A percentile compares a stretch with the other conserved stretches of the same genome.
Conservation (phyloP, 1,284 basidiomycete species). For the Irpex sp. region DNA sequence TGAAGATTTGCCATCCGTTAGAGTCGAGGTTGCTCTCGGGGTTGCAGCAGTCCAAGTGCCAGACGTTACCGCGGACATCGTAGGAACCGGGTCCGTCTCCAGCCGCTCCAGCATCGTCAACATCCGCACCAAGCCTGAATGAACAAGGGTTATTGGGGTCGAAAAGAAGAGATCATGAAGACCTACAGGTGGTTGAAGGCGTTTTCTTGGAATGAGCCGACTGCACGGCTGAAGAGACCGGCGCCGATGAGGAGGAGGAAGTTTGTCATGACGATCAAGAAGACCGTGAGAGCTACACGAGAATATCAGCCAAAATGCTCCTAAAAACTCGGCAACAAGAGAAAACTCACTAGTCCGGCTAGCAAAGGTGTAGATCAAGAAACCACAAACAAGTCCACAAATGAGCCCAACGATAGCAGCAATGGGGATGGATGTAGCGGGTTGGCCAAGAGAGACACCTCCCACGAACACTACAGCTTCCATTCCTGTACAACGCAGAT, state of each 20-base stretch:
- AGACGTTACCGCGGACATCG: constrained; percentile 77
- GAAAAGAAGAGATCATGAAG: background rate
- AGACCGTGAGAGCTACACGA: constrained; percentile 62
- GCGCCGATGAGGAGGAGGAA: constrained; percentile 89
- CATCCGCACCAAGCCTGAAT: constrained; percentile 64
- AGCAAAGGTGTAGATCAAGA: constrained; percentile 73
- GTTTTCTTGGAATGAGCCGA: constrained; percentile 70
- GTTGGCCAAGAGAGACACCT: constrained; percentile 82
- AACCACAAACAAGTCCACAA: constrained; percentile 67
- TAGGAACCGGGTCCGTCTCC: constrained; percentile 84
- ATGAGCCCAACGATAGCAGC: constrained; percentile 83
- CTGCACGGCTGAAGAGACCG: constrained; percentile 77
- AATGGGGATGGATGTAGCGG: constrained; percentile 83
- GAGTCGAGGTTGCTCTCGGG: constrained; percentile 55
- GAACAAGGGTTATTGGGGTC: background rate
- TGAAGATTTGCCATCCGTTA: constrained; percentile 73
- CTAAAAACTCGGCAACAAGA: background rate
- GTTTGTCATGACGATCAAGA: constrained; percentile 87
- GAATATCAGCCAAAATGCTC: background rate
- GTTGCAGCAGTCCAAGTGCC: constrained; percentile 85
- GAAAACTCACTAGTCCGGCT: constrained; percentile 60
- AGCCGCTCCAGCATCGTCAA: constrained; percentile 59
- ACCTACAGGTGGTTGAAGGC: constrained; percentile 55
- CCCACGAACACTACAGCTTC: constrained; percentile 94
- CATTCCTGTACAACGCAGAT: constrained; percentile 41